Evolutionary conservation across 78 protist genomes (phyloP), one percentile per base, ranked within the genome.

Genomic region (Corallochytrium limacisporum): DNA sequence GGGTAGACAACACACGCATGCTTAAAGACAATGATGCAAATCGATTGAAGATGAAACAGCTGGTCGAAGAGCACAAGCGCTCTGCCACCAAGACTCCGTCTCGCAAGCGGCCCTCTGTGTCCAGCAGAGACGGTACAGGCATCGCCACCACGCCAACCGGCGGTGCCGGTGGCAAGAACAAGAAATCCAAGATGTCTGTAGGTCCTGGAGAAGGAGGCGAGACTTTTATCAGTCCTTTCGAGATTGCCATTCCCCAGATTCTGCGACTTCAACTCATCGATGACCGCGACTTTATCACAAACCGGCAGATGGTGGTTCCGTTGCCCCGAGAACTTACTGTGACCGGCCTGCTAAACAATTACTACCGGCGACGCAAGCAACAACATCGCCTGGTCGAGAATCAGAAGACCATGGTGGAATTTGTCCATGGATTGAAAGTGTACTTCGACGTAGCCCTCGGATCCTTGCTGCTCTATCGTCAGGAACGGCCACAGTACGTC

Each of bases 361-460:
- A 24, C 59, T 15, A 33, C 9, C 29, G 13, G 9, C n/a, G 33
- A 16, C 33, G 0, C 44, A 29, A 7, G 24, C 35, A 18, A 7
- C 3, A 10, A 56, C 6, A 4, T 35, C n/a, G 12, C 26, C 44
- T 1, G 18, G 15, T 3, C 49, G n/a, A 3, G 40, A 59, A 56
- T 26, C 10, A 10, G 36, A 69, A 59, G n/a, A 48, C 35, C 5
- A 13, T 71, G 26, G 22, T 5, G 26, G 77, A 71, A 43, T 8
- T 55, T 26, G 24, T 42, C 5, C 51, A 5, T 1, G 68, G 69
- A 8, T 15, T 71, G 32, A 31, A 0, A 1, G 49, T 9, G 35
- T 71, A 71, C 50, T 71, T 71, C 33, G 69, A 71, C 37, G 12
- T 36, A 6, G 55, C 68, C 5, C 57, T 71, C 16, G 69, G 77